Evolutionary conservation across 2,329 filamentous ascomycete species (phyloP).

Genomic region (Monosporascus sp.): DNA sequence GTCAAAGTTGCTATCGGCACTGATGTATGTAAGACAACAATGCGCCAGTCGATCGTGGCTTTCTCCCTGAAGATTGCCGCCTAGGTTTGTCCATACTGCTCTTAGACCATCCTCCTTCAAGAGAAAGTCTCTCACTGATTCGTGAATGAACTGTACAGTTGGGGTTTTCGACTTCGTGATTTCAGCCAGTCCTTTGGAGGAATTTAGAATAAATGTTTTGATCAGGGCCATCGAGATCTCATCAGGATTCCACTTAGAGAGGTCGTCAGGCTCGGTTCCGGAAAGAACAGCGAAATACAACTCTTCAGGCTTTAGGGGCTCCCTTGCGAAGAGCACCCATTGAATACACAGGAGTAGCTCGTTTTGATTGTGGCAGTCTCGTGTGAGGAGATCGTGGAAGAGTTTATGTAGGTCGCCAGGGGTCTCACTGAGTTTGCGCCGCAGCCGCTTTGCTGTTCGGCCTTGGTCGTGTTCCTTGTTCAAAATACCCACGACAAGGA

Average conservation of each 20-base stretch:
- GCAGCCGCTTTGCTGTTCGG: constrained; percentile 20
- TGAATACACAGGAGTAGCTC: constrained; percentile 31
- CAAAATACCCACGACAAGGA: constrained; percentile 29
- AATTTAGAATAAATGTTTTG: constrained; percentile 29
- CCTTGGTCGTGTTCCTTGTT: constrained; percentile 35
- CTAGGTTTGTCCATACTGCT: constrained; percentile 26
- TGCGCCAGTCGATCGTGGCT: constrained; percentile 39
- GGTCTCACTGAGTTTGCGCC: constrained; percentile 30
- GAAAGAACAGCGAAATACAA: constrained; percentile 32
- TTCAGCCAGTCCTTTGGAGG: constrained; percentile 47
- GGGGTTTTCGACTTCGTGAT: constrained; percentile 24
- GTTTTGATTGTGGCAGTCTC: constrained; percentile 27
- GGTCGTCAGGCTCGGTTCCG: constrained; percentile 10
- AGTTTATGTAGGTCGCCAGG: constrained; percentile 32
- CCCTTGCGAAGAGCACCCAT: constrained; percentile 34
- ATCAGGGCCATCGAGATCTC: constrained; percentile 16
- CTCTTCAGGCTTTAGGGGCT: constrained; percentile 29
- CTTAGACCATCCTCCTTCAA: constrained; percentile 28
- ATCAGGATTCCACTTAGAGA: constrained; percentile 22
- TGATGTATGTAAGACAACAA: constrained; percentile 16
- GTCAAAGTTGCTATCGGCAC: background rate
- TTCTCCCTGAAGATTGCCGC: constrained; percentile 22
- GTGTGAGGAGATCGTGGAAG: constrained; percentile 35
- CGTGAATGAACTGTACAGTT: constrained; percentile 48
- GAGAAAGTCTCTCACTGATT: constrained; percentile 45